Conservation (phyloP, 768 basidiomycete genomes). For the Austroboletus eburneus region DNA sequence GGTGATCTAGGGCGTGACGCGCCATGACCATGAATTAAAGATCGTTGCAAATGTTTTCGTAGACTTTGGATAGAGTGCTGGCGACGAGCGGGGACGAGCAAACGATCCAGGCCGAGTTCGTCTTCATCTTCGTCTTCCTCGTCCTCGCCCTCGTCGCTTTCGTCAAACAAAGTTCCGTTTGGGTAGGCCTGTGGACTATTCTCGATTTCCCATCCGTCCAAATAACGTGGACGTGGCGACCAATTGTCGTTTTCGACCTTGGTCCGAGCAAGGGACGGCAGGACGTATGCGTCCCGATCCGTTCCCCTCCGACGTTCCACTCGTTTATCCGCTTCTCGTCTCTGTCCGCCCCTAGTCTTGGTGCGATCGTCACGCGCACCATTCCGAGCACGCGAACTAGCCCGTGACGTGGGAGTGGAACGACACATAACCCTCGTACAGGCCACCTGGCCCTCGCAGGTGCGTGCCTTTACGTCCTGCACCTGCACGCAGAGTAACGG, state of each 20-base stretch:
- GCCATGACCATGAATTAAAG: constrained; percentile 11
- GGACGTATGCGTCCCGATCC: constrained; percentile 33
- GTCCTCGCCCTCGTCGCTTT: constrained; percentile 32
- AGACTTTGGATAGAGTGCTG: constrained; percentile 73
- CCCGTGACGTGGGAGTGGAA: constrained; percentile 65
- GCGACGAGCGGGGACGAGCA: constrained; percentile 67
- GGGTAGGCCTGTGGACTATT: constrained; percentile 10
- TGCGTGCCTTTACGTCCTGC: constrained; percentile 27
- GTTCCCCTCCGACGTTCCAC: constrained; percentile 25
- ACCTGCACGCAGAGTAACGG: constrained; percentile 33
- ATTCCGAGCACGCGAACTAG: constrained; percentile 41
- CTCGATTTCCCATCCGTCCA: constrained; percentile 31
- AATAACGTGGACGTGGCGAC: constrained; percentile 34
- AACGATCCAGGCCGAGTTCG: constrained; percentile 61
- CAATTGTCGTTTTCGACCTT: constrained; percentile 56
- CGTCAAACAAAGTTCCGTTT: constrained; percentile 17
- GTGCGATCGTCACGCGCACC: constrained; percentile 20
- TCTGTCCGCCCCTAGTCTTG: constrained; percentile 21
- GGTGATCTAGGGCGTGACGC: constrained; percentile 12
- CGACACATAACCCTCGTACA: constrained; percentile 59
- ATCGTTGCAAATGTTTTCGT: constrained; percentile 51
- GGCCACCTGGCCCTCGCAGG: constrained; percentile 37
- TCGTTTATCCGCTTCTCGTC: constrained; percentile 15
- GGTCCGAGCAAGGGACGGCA: constrained; percentile 62
- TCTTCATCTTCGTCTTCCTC: constrained; percentile 47